phyloP scores from a whole-genome alignment of 2,329 filamentous ascomycete genomes.

The Graphilbum ipis-grandicollis region DNA sequence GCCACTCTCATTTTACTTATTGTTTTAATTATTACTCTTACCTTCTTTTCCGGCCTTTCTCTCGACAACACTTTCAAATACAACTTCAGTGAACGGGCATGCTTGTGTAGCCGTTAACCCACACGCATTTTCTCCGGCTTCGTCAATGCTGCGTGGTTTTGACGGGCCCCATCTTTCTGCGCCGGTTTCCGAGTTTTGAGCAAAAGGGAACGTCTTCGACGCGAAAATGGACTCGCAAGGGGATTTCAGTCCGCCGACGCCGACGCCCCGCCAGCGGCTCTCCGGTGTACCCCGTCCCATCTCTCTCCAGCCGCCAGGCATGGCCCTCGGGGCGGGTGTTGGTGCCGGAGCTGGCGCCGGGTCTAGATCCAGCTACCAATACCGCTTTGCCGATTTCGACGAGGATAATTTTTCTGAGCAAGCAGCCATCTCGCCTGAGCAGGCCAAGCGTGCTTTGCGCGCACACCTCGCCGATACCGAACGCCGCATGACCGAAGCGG shows the following conservation, averaged over 20 bases:
- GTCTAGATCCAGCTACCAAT: slow-evolving; percentile 37
- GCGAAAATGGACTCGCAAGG: slow-evolving; percentile 7
- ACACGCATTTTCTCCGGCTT: too few relatives aligned
- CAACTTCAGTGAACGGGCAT: too few relatives aligned
- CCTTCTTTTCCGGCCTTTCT: not conserved
- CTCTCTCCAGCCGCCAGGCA: slow-evolving; percentile 6
- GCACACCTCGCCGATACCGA: slow-evolving; percentile 88
- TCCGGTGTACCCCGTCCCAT: slow-evolving; percentile 5
- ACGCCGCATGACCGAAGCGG: slow-evolving; percentile 77
- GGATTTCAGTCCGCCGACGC: slow-evolving; percentile 9
- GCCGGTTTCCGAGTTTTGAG: too few relatives aligned
- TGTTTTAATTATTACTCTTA: too few relatives aligned
- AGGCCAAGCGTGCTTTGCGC: slow-evolving; percentile 76
- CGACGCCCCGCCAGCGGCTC: slow-evolving; percentile 7
- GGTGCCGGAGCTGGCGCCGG: too few relatives aligned
- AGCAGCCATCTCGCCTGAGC: slow-evolving; percentile 60
- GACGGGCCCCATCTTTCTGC: too few relatives aligned
- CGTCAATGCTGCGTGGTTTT: too few relatives aligned
- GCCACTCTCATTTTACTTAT: too few relatives aligned
- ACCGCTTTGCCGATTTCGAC: slow-evolving; percentile 71
- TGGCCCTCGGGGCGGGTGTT: slow-evolving; percentile 12
- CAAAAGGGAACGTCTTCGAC: too few relatives aligned
- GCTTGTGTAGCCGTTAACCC: not conserved
- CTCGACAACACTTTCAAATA: too few relatives aligned
- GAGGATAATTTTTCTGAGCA: slow-evolving; percentile 62